These are phyloP conservation scores for Euphorbia schlechtendalii DNA, from an alignment of 441 rosid species.

Conservation along the genomic window DNA sequence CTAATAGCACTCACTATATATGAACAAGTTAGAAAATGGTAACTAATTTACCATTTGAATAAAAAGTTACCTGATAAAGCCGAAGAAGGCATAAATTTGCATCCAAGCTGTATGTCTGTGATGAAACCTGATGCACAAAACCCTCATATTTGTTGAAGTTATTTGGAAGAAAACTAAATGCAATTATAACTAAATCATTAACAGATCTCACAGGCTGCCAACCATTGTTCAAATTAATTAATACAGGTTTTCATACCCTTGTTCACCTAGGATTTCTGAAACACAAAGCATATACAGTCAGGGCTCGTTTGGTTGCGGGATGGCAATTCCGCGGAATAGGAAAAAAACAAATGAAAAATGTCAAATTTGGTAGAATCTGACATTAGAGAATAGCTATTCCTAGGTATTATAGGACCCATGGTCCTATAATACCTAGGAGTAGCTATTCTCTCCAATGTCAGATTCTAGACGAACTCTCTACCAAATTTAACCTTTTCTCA, in stretches of 20 bases:
- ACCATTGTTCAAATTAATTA: neutral
- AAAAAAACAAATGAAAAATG: no score
- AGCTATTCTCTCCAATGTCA: no score
- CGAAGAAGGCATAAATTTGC: constrained; percentile 97
- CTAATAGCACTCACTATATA: neutral
- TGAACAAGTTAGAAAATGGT: neutral
- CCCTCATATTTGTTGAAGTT: no score
- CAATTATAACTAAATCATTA: neutral
- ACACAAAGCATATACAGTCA: neutral
- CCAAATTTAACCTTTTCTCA: no score
- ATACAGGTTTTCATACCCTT: neutral
- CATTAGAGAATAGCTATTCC: no score
- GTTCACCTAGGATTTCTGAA: neutral
- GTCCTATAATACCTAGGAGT: no score
- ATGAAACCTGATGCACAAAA: constrained; percentile 47
- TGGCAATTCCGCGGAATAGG: no score
- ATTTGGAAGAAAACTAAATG: neutral
- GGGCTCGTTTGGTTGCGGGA: no score
- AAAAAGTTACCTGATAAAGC: constrained; percentile 65
- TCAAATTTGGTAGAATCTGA: no score
- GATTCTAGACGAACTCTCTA: no score
- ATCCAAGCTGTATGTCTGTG: constrained; percentile 83
- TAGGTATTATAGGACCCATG: no score
- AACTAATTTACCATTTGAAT: neutral
- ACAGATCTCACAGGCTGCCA: neutral